A percentile compares a stretch with the other conserved stretches of the same genome.
Conservation (phyloP, 352 stramenopile genomes). For the Thraustochytrium striatum region DNA sequence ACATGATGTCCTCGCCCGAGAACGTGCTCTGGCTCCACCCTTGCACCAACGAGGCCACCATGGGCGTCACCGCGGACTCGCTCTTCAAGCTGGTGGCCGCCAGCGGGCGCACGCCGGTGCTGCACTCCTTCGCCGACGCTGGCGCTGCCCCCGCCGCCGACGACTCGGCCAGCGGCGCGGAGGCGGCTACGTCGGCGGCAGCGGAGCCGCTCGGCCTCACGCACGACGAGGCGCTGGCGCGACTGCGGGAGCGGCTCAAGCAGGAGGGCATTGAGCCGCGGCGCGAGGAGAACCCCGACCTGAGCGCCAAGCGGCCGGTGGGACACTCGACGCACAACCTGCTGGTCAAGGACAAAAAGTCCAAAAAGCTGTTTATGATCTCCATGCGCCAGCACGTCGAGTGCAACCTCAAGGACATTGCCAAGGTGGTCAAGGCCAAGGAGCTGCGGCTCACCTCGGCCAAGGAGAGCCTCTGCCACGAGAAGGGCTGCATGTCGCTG, state of each 20-base stretch:
- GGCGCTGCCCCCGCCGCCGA: not conserved
- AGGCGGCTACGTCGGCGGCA: not conserved
- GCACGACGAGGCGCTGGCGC: constrained; percentile 12
- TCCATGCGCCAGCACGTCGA: constrained; percentile 32
- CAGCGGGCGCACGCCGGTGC: constrained; percentile 15
- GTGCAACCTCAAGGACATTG: constrained; percentile 39
- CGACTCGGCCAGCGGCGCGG: not conserved
- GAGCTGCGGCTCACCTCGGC: constrained; percentile 19
- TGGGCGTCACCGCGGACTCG: constrained; percentile 29
- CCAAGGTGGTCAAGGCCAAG: constrained; percentile 13
- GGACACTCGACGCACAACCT: constrained; percentile 48
- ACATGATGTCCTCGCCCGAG: not conserved
- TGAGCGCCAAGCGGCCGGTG: constrained; percentile 13
- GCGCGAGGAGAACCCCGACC: constrained; percentile 34
- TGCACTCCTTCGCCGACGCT: not conserved
- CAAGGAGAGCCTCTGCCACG: constrained; percentile 40
- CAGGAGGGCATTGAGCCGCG: constrained; percentile 4
- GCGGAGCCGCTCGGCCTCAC: constrained; percentile 10
- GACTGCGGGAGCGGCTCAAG: constrained; percentile 8
- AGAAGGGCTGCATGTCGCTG: constrained; percentile 49
- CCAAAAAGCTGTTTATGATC: constrained; percentile 42
- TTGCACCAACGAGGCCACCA: constrained; percentile 50
- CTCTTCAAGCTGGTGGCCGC: constrained; percentile 25
- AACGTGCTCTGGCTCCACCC: constrained; percentile 48
- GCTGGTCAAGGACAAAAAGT: constrained; percentile 50